Base-by-base conservation (phyloP, 805 yeast genomes). In the Ogataea pignaliae region DNA sequence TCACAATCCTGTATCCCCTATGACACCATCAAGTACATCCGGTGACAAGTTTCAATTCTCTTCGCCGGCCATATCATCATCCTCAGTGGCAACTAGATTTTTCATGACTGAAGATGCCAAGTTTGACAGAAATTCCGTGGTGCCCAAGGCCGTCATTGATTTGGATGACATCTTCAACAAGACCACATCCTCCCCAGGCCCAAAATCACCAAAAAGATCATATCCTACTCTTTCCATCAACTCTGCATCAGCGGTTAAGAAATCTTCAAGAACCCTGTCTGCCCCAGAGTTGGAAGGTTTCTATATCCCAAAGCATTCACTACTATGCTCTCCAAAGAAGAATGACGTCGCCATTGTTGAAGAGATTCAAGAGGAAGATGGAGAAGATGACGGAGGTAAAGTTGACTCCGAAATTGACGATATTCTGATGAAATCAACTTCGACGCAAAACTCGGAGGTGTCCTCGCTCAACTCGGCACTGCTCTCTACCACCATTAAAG, bases 71-170 rank as follows among this genome's bases (percentile, higher is more conserved):
- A 36, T 41, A 9, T 51, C 51, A 13, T 29, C 40, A 8, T 35
- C 40, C 10, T 39, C 50, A 35, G 39, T 42, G 30, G 34, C 52
- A 10, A 51, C 61, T 2, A 52, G 52, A 39, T 57, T 59, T 34
- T 64, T 59, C 39, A 53, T 64, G 50, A 62, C 69, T 6, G 66
- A 64, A 44, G 67, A 62, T 37, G 56, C 60, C 1, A 47, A 43
- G 33, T 60, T 55, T 39, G 59, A 61, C 17, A 42, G 45, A 36
- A 51, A 52, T 43, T 53, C 65, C 7, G 41, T 47, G 14, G 52
- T 63, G 26, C 68, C 69, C 1, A 56, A 64, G 37, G 64, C 69
- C 1, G 49, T 64, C 13, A 65, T 65, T 15, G 64, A 65, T 50
- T 54, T 65, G 41, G 68, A 65, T 46, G 66, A 59, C 42, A 53